phyloP scores from a whole-genome alignment of 176 grass and related monocot species.

The Triticum turgidum region DNA sequence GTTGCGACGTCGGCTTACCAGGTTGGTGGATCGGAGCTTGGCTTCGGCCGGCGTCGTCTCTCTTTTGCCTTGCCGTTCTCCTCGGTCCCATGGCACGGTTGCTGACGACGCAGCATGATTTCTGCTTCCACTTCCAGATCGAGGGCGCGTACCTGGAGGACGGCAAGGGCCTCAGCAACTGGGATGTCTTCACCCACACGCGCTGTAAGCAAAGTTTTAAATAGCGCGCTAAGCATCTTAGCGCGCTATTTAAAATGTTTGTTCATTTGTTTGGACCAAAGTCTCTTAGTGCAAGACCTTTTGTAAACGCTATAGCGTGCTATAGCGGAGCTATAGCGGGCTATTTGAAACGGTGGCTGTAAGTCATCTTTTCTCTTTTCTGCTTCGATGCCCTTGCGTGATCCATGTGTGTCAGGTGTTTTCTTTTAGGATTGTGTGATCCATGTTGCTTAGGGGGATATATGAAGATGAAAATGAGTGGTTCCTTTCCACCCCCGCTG shows the following conservation, averaged over 20 bases:
- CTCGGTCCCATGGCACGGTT: no score
- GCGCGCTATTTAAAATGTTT: no score
- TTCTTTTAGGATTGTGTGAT: no score
- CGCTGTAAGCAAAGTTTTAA: not conserved
- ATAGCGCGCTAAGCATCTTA: no score
- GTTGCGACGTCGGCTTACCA: constrained; percentile 63
- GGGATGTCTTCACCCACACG: constrained; percentile 77
- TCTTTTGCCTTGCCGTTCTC: no score
- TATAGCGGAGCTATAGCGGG: no score
- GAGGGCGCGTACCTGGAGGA: constrained; percentile 86
- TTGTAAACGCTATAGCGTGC: no score
- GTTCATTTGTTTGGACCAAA: no score
- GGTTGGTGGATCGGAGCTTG: constrained; percentile 11
- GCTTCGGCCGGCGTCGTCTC: not conserved
- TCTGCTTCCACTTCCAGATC: constrained; percentile 33
- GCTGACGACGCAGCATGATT: not conserved
- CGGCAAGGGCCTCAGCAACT: constrained; percentile 70
- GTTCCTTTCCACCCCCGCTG: no score
- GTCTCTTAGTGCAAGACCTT: no score
- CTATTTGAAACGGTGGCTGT: not conserved
- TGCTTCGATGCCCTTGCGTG: not conserved
- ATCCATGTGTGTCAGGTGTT: not conserved
- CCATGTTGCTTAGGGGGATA: no score
- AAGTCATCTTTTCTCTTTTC: not conserved
- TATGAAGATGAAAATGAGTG: no score